Conservation (phyloP, 495 filamentous ascomycete genomes). For the Trichocladium antarcticum region DNA sequence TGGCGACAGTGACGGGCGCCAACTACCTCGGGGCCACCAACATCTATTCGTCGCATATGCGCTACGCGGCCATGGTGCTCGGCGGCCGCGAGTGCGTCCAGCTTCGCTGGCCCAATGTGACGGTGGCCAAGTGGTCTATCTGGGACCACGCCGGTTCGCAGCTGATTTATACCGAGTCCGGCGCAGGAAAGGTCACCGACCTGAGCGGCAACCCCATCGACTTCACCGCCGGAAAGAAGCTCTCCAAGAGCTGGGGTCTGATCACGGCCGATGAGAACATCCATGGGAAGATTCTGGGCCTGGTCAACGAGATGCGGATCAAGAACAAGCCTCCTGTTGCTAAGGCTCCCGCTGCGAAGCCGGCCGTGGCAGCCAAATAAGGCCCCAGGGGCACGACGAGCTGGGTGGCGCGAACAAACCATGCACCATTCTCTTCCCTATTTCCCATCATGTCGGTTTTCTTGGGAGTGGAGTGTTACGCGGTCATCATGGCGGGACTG, state of each 20-base stretch:
- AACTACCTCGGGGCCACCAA: conserved; percentile 41
- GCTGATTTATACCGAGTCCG: conserved; percentile 47
- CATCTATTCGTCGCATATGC: conserved; percentile 49
- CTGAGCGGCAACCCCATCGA: conserved; percentile 36
- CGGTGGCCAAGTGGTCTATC: conserved; percentile 25
- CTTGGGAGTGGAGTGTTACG: too few species aligned
- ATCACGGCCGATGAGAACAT: conserved; percentile 21
- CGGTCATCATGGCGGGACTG: too few species aligned
- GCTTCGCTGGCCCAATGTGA: conserved; percentile 15
- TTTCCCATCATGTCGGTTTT: too few species aligned
- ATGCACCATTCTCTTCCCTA: too few species aligned
- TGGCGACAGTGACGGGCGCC: conserved; percentile 34
- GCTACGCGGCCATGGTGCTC: conserved; percentile 46
- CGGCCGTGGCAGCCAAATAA: too few species aligned
- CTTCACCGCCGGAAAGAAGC: conserved; percentile 28
- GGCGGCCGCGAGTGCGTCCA: conserved; percentile 26
- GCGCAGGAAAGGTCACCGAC: conserved; percentile 43
- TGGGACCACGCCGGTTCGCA: conserved; percentile 54
- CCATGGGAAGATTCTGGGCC: conserved; percentile 12
- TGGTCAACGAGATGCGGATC: conserved; percentile 10
- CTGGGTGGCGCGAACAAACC: too few species aligned
- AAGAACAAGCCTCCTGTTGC: too few species aligned
- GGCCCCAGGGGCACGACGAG: too few species aligned
- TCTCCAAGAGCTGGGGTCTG: conserved; percentile 20
- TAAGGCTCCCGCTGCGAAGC: too few species aligned